phyloP scores from a whole-genome alignment of 208 protist species.

The Wallacemonas sp. region DNA sequence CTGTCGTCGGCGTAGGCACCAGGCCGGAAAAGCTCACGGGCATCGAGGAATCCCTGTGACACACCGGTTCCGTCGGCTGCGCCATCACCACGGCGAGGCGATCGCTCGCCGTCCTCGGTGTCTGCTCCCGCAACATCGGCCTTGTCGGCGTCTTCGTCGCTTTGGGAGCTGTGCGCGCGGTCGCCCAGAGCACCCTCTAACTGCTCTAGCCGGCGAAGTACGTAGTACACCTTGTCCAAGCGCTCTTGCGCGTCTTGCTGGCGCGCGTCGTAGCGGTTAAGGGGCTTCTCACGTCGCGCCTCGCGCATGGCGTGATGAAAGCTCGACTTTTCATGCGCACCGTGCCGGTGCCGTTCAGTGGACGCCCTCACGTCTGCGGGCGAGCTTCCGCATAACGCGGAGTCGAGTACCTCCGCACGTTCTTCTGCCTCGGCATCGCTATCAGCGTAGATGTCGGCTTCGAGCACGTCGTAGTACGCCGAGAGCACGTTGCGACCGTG shows the following conservation, averaged over 20 bases:
- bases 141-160: background rate
- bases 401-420: too few relatives aligned
- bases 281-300: slow-evolving; percentile 28
- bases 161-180: background rate
- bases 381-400: too few relatives aligned
- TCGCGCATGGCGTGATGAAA: slow-evolving; percentile 54
- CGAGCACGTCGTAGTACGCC: slow-evolving; percentile 67
- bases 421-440: background rate
- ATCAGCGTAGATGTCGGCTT: slow-evolving; percentile 36
- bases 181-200: slow-evolving; percentile 24
- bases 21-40: background rate
- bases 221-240: slow-evolving; percentile 45
- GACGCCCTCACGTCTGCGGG: too few relatives aligned
- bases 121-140: background rate
- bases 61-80: too few relatives aligned
- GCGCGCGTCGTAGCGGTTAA: slow-evolving; percentile 38
- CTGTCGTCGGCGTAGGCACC: background rate
- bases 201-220: slow-evolving; percentile 47
- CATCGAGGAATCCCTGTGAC: too few relatives aligned
- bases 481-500: slow-evolving; percentile 31
- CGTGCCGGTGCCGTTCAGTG: background rate
- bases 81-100: background rate
- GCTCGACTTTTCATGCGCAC: slow-evolving; percentile 13
- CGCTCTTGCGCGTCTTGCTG: slow-evolving; percentile 28
- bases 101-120: background rate